Evolutionary conservation across 331 rosid genomes (phyloP).

Genomic region (Stylosanthes scabra): DNA sequence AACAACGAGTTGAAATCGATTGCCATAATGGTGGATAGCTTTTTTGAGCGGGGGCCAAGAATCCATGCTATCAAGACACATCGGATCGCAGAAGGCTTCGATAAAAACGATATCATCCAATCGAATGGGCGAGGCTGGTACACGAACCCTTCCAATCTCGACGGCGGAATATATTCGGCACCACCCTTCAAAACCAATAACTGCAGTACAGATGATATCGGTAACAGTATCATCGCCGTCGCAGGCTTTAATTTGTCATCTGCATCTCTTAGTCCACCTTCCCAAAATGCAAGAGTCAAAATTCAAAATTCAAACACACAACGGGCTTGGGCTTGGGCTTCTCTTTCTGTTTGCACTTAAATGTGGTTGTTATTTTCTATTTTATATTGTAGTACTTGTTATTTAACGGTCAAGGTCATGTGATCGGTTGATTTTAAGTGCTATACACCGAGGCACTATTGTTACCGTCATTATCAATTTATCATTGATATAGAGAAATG

Average conservation of each 20-base stretch:
- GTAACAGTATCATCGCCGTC: not conserved
- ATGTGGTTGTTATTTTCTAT: not conserved
- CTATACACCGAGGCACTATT: no score
- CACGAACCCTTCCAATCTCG: conserved; percentile 70
- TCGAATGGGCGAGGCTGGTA: conserved; percentile 43
- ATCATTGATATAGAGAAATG: no score
- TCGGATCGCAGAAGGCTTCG: conserved; percentile 86
- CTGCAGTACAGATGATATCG: conserved; percentile 32
- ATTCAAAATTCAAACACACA: no score
- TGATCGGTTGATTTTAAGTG: no score
- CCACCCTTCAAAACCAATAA: conserved; percentile 29
- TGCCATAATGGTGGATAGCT: conserved; percentile 59
- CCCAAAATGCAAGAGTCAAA: not conserved
- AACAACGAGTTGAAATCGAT: conserved; percentile 59
- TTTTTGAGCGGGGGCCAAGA: conserved; percentile 88
- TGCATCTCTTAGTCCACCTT: conserved; percentile 38
- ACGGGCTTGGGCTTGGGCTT: no score
- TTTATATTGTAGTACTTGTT: not conserved
- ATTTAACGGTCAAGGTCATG: no score
- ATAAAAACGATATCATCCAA: conserved; percentile 51
- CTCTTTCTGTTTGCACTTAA: not conserved
- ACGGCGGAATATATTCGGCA: conserved; percentile 71
- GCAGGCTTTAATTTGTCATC: not conserved
- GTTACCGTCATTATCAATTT: no score
- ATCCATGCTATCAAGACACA: conserved; percentile 91